phyloP scores from a whole-genome alignment of 805 yeast genomes.

The Millerozyma miso region DNA sequence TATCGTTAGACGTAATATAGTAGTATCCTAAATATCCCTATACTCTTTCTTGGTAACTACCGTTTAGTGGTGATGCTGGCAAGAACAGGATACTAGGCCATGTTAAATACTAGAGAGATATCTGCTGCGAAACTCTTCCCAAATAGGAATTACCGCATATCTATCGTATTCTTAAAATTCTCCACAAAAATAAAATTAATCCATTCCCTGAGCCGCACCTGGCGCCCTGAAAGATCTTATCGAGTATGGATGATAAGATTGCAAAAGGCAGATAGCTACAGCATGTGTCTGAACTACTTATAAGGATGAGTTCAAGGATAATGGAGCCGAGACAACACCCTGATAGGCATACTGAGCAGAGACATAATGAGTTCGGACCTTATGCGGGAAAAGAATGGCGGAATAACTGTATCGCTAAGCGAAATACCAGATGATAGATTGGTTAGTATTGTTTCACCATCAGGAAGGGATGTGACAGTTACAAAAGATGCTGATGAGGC shows the following conservation, averaged over 20 bases:
- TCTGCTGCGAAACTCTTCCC: background rate
- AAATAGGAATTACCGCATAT: background rate
- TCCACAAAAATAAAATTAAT: no score
- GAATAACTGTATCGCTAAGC: background rate
- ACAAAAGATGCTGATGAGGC: conserved; percentile 38
- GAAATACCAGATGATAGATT: conserved; percentile 26
- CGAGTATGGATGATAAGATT: background rate
- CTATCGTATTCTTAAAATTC: no score
- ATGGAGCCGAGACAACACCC: no score
- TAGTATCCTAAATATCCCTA: no score
- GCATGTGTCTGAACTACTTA: conserved; percentile 6
- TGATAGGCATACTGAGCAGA: conserved; percentile 24
- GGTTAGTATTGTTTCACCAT: conserved; percentile 13
- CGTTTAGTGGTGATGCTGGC: no score
- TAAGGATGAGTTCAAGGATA: no score
- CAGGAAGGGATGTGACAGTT: conserved; percentile 21
- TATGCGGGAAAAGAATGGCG: background rate
- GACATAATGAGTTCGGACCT: conserved; percentile 16
- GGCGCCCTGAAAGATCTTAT: no score
- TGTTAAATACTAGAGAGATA: background rate
- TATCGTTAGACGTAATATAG: no score
- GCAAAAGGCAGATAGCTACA: background rate
- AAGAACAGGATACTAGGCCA: background rate
- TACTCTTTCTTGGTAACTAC: no score
- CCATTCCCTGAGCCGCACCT: no score